Evolutionary conservation across 305 asterid species (phyloP), one percentile per base, ranked within the genome.

Genomic region (Fraxinus baroniana): DNA sequence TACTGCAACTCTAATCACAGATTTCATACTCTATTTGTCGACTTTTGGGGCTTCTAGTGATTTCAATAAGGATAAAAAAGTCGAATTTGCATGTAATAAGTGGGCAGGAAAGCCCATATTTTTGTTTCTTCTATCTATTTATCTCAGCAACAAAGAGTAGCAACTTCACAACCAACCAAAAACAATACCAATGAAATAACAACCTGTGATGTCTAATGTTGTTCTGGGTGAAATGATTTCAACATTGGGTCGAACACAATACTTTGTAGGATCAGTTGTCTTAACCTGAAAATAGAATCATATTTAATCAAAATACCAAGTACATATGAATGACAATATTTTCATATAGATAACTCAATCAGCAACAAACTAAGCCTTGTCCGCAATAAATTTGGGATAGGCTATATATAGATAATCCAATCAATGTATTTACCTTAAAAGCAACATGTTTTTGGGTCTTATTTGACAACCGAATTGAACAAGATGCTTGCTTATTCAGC

Each of bases 171-270:
- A 49, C 10, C 5, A 30, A 3, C 6, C 44, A 74, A 10, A 30
- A 5, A 71, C 20, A 24, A 49, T 35, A 17, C 0, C 20, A 52
- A 7, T 10, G 26, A 46, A 26, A 70, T 30, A 41, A 76, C 24
- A 76, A 90, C 96, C 94, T 86, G 81, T 83, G 49, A 90, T 81
- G 32, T 88, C 89, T 81, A 92, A 85, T 6, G 86, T 83, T 73
- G 90, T 83, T 80, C 91, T 62, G 30, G 97, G 93, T 80, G 37
- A 39, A 9, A 93, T 86, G 78, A 93, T 39, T 7, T 93, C 97
- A 4, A 87, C 83, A 79, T 88, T 87, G 0, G 94, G 94, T 20
- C 89, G 86, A 79, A 90, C 97, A 26, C 90, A 89, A 78, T 91
- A 93, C 24, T 83, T 87, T 36, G 52, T 87, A 26, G 93, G 91